Evolutionary conservation across 2,329 filamentous ascomycete species (phyloP).

Genomic region (Nigrograna mackinnonii): DNA sequence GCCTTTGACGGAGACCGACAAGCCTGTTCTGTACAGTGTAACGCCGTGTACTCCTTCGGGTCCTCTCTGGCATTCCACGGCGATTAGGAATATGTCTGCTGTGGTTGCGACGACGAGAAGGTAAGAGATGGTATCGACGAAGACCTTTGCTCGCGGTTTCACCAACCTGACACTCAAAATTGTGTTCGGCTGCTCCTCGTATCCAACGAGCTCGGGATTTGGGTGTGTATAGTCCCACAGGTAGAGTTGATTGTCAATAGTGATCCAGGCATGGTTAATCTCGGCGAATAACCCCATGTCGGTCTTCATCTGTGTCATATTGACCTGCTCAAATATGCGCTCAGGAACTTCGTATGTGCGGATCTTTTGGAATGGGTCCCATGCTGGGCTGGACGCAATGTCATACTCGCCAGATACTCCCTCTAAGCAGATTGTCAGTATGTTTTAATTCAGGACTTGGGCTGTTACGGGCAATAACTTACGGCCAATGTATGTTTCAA

Average conservation of each 20-base stretch:
- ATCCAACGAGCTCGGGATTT: slow-evolving; percentile 90
- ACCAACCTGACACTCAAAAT: slow-evolving; percentile 92
- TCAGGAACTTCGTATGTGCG: slow-evolving; percentile 90
- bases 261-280: slow-evolving; percentile 92
- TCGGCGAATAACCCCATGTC: slow-evolving; percentile 94
- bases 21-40: slow-evolving; percentile 83
- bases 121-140: slow-evolving; percentile 82
- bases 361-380: slow-evolving; percentile 87
- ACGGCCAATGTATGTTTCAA: slow-evolving; percentile 90
- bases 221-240: slow-evolving; percentile 96
- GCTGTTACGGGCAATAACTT: slow-evolving; percentile 48
- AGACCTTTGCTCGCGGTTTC: slow-evolving; percentile 82
- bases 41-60: slow-evolving; percentile 72
- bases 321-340: slow-evolving; percentile 89
- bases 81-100: slow-evolving; percentile 83
- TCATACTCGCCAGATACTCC: slow-evolving; percentile 93
- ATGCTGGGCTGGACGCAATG: slow-evolving; percentile 67
- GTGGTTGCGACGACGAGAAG: slow-evolving; percentile 88
- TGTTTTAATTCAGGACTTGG: too few relatives aligned
- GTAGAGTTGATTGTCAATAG: slow-evolving; percentile 94
- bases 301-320: slow-evolving; percentile 83
- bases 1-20: slow-evolving; percentile 77
- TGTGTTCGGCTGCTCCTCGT: slow-evolving; percentile 83
- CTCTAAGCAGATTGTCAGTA: slow-evolving; percentile 58
- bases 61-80: slow-evolving; percentile 69